Evolutionary conservation across 106 monocot genomes (phyloP).

Genomic region (Dioscorea dumetorum): DNA sequence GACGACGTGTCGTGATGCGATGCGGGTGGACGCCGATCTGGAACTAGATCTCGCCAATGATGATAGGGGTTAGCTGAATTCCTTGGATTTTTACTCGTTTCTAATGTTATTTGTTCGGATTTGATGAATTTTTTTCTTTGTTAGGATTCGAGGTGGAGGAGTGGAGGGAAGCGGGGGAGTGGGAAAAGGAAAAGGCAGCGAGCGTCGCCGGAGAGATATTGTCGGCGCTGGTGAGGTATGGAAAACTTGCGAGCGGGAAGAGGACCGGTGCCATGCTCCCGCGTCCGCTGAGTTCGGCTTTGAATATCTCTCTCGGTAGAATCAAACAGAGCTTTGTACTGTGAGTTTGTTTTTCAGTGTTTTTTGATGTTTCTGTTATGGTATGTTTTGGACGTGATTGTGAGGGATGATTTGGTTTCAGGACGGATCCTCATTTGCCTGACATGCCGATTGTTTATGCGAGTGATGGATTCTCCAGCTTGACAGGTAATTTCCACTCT

Average conservation of each 20-base stretch:
- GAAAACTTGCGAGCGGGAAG: conserved; percentile 44
- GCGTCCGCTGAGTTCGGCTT: conserved; percentile 44
- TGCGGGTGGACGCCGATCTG: conserved; percentile 19
- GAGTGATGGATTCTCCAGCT: conserved; percentile 70
- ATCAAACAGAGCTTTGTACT: conserved; percentile 99
- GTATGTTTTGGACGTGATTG: not conserved
- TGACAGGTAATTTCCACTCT: conserved; percentile 49
- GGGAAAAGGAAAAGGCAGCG: conserved; percentile 68
- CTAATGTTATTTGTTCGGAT: not conserved
- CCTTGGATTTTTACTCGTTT: not conserved
- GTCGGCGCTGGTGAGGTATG: conserved; percentile 47
- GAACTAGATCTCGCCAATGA: conserved; percentile 22
- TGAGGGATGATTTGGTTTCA: conserved; percentile 31
- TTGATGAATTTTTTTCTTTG: not conserved
- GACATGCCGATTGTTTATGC: conserved; percentile 96
- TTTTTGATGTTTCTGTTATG: conserved; percentile 1
- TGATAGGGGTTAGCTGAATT: conserved; percentile 32
- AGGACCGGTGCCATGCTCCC: no score
- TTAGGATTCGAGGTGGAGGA: conserved; percentile 66
- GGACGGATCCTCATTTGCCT: conserved; percentile 73
- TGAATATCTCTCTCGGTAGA: conserved; percentile 91
- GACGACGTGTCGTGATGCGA: conserved; percentile 56
- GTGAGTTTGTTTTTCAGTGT: conserved; percentile 71
- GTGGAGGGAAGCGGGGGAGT: conserved; percentile 45
- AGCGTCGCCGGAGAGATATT: conserved; percentile 52